Evolutionary conservation across 2,329 filamentous ascomycete genomes (phyloP), one percentile per base, ranked within the genome.

Genomic region (Penicillium sp.): DNA sequence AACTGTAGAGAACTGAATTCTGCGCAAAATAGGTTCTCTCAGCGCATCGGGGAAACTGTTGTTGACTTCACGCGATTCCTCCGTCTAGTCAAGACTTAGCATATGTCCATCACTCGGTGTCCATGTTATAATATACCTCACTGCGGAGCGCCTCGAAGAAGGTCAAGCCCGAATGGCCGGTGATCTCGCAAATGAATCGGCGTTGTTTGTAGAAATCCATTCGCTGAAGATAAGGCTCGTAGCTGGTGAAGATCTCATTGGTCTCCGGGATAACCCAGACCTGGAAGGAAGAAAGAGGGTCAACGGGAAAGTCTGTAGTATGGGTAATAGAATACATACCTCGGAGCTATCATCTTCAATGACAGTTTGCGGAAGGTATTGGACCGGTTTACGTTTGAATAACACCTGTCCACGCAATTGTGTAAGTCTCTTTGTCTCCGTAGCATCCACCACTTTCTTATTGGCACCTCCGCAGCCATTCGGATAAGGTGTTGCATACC

Each of bases 191-290:
- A 58, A 95, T 96, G 74, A 97, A 99, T 53, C 88, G 86, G 69
- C 87, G 90, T 87, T 95, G 90, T 65, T 89, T 91, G 73, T 96
- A 96, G 71, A 96, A 97, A 72, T 97, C 92, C 82, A 92, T 88
- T 56, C 92, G 86, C 65, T 84, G 82, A 35, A 97, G 77, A 75
- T 96, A 99, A 40, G 88, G 86, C 68, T 97, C 92, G 73, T 97
- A 97, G 48, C 87, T 88, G 19, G 82, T 80, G 70, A 97, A 99
- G 55, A 97, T 81, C 76, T 99, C 94, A 41, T 89, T 90, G 14
- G 94, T 97, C 74, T 92, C 86, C 54, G 87, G 82, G 61, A 99
- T 96, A 61, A 91, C 84, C 90, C 91, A 99, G 54, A 97, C 87
- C 92, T 97, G 47, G 61, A 45, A 65, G 54, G 42, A 53, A 41